Base-by-base conservation (phyloP, 495 filamentous ascomycete species). In the Xylaria scruposa region DNA sequence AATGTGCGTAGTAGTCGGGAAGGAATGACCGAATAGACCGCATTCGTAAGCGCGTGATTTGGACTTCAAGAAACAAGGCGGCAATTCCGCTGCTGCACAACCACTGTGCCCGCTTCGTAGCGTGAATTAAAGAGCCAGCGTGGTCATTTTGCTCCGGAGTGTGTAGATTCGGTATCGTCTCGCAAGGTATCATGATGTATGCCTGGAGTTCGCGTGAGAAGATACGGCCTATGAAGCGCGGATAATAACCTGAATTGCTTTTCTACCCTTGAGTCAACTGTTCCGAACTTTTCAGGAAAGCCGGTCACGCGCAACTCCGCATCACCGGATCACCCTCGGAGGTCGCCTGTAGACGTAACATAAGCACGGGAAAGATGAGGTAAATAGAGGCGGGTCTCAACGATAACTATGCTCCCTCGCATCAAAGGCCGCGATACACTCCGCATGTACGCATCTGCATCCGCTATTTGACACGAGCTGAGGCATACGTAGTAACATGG, bases 1-100 rank as follows among this genome's bases (percentile, higher is more conserved):
- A 82, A 56, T 75, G 79, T 24, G 83, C 81, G 69, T 81, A 73
- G 73, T 78, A 84, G 60, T 83, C 84, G 29, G 84, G 80, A 62
- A 78, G 76, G 67, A 80, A 83, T 6, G 80, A 79, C 64, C 82
- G 73, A 72, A 82, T 83, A 49, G 75, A 80, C 40, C 81, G 81
- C 82, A 44, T 82, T 77, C 17, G 79, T 78, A 38, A 77, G 72
- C 56, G 79, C 81, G 61, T 82, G 78, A 54, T 79, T 80, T 54
- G 74, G 21, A 81, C 79, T 40, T 84, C 65, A 64, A 83, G 78
- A 78, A 31, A 78, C 77, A n/a, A n/a, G 75, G 79, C 17, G 84
- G 75, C 31, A 78, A 77, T 26, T 81, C 81, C 17, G 79, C 78
- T 10, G 82, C 72, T 51, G 83, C 83, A 74, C 81, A 80, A 67